Base-by-base conservation (phyloP, 1,284 basidiomycete species). In the Papiliotrema laurentii region DNA sequence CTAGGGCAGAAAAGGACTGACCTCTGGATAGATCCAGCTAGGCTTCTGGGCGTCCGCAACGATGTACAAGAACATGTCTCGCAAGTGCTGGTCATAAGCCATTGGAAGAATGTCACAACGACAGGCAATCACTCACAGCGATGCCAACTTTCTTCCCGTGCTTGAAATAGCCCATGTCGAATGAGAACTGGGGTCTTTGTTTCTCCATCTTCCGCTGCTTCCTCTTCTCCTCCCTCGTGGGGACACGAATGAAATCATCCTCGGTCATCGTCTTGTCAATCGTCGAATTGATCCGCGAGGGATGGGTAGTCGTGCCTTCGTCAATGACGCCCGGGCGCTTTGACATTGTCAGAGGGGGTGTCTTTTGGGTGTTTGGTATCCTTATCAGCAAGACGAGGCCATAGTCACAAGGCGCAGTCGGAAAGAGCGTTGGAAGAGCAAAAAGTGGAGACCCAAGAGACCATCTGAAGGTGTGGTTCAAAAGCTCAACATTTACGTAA, bases 1-100 rank as follows among this genome's bases (percentile, higher is more conserved):
- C 19, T 9, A 5, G n/a, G 4, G 4, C 19, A 26, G 27, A 5
- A 18, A n/a, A n/a, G n/a, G n/a, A 61, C 78, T 38, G 45, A 89
- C 89, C 70, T 91, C 85, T 36, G 91, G 80, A 50, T 82, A 79
- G 25, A 94, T 79, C 89, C 89, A 96, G 45, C 82, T 82, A 0
- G 86, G 85, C 2, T 84, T 83, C 22, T 85, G 83, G 5, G 83
- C 83, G 60, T 92, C 89, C 0, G 86, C 84, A n/a, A 84, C 73
- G 38, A 93, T 76, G 61, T 89, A 86, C 3, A 94, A 73, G 4
- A 86, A 79, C 27, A 94, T 76, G 64, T 94, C 90, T 19, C 90
- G 80, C 25, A 93, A 78, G 64, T 92, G 88, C 89, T 93, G 58
- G 19, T 26, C 2, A 38, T 51, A 42, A 51, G 52, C 18, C 24